Evolutionary conservation across 306 rosid species (phyloP).

Genomic region (Vachellia pachyceras): DNA sequence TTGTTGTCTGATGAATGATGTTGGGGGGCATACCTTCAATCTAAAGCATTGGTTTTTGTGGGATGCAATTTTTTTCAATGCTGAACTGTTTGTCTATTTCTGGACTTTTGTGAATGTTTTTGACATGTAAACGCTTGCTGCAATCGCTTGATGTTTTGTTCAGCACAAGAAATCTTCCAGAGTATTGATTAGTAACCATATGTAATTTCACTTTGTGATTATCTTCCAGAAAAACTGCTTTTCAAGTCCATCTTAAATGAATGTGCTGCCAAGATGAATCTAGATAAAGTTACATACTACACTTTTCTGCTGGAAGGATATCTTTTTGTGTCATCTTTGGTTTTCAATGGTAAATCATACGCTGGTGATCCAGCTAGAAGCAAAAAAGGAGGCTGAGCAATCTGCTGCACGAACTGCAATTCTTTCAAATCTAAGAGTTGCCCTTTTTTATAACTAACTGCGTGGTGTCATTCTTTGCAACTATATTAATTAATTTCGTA

Average conservation of each 20-base stretch:
- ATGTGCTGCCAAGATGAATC: constrained; percentile 54
- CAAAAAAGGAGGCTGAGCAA: constrained; percentile 72
- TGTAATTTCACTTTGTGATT: not conserved
- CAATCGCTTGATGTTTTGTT: not conserved
- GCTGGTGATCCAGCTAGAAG: constrained; percentile 43
- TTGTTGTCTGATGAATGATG: not conserved
- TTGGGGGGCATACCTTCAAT: too few species aligned
- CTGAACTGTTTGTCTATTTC: not conserved
- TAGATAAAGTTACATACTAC: constrained; percentile 45
- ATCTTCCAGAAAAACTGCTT: constrained; percentile 45
- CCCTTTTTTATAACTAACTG: constrained; percentile 3
- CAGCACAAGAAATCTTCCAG: not conserved
- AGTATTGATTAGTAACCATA: not conserved
- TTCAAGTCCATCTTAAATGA: constrained; percentile 64
- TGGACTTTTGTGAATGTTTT: not conserved
- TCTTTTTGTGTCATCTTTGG: constrained; percentile 50
- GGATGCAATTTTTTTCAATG: not conserved
- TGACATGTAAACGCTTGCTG: not conserved
- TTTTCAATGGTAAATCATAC: constrained; percentile 51
- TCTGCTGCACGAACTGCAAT: constrained; percentile 60
- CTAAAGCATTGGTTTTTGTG: not conserved
- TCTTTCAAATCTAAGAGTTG: constrained; percentile 53
- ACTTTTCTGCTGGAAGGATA: constrained; percentile 37
- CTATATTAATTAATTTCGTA: constrained; percentile 7
- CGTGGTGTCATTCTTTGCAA: not conserved